Evolutionary conservation across 345 rosid genomes (phyloP).

Genomic region (Carallia brachiata): DNA sequence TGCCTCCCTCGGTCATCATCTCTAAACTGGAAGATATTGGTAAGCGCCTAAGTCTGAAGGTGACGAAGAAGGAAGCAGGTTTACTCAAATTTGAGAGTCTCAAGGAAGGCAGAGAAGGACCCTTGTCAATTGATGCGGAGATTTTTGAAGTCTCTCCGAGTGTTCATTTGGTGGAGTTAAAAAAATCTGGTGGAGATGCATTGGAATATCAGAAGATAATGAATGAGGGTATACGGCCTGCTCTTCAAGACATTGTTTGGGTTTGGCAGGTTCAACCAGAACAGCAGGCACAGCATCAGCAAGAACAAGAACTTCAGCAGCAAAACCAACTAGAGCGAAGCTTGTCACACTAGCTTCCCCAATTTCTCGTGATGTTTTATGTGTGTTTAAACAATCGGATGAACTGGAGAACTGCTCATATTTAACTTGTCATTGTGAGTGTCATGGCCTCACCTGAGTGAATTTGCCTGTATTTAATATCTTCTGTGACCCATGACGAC

Average conservation of each 20-base stretch:
- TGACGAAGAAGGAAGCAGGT: constrained; percentile 22
- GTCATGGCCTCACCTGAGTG: not conserved
- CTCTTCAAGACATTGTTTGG: constrained; percentile 25
- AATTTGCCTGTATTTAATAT: not conserved
- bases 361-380: not conserved
- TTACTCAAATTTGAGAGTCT: constrained; percentile 20
- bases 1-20: constrained; percentile 20
- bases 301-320: not conserved
- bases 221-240: constrained; percentile 21
- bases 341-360: not conserved
- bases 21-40: constrained; percentile 24
- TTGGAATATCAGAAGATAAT: constrained; percentile 24
- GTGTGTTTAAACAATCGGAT: not conserved
- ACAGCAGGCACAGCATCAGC: not conserved
- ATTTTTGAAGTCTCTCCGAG: constrained; percentile 24
- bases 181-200: constrained; percentile 16
- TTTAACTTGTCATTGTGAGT: not conserved
- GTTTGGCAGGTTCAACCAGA: constrained; percentile 22
- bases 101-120: constrained; percentile 23
- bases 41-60: constrained; percentile 14
- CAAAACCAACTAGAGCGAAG: not conserved
- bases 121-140: constrained; percentile 22
- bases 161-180: constrained; percentile 25
- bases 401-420: not conserved
- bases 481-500: not conserved